Evolutionary conservation across 2,329 filamentous ascomycete species (phyloP).

Genomic region (Ascochyta fabae): DNA sequence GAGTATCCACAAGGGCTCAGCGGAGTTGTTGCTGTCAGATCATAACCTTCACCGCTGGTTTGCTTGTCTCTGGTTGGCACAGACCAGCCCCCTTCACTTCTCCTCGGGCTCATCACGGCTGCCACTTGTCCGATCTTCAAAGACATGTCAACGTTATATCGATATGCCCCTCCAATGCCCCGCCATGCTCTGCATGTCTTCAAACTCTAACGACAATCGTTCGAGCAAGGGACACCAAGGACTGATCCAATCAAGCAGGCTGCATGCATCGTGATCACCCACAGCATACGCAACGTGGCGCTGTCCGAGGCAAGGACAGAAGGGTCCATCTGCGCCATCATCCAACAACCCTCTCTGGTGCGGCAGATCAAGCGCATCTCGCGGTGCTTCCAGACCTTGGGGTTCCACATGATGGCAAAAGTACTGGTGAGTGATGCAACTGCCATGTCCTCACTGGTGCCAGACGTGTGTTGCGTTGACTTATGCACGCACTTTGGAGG

Average conservation of each 20-base stretch:
- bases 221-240: slow-evolving; percentile 11
- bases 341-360: slow-evolving; percentile 10
- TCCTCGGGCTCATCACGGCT: slow-evolving; percentile 5
- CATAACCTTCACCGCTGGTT: slow-evolving; percentile 17
- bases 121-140: slow-evolving; percentile 5
- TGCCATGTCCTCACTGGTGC: slow-evolving; percentile 2
- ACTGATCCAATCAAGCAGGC: slow-evolving; percentile 9
- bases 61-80: slow-evolving; percentile 7
- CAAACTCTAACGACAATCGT: slow-evolving; percentile 11
- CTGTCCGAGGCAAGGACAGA: slow-evolving; percentile 14
- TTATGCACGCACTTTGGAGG: slow-evolving; percentile 7
- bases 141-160: slow-evolving; percentile 12
- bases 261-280: slow-evolving; percentile 11
- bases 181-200: slow-evolving; percentile 7
- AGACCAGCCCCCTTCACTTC: slow-evolving; percentile 10
- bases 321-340: slow-evolving; percentile 4
- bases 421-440: slow-evolving; percentile 12
- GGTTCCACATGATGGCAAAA: slow-evolving; percentile 16
- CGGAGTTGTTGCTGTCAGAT: slow-evolving; percentile 17
- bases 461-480: slow-evolving; percentile 2
- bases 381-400: slow-evolving; percentile 12
- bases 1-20: slow-evolving; percentile 5
- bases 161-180: slow-evolving; percentile 19
- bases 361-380: slow-evolving; percentile 16
- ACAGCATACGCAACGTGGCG: slow-evolving; percentile 20